Evolutionary conservation across 73 alveolate species (phyloP).

Genomic region (Urostyla sp.): DNA sequence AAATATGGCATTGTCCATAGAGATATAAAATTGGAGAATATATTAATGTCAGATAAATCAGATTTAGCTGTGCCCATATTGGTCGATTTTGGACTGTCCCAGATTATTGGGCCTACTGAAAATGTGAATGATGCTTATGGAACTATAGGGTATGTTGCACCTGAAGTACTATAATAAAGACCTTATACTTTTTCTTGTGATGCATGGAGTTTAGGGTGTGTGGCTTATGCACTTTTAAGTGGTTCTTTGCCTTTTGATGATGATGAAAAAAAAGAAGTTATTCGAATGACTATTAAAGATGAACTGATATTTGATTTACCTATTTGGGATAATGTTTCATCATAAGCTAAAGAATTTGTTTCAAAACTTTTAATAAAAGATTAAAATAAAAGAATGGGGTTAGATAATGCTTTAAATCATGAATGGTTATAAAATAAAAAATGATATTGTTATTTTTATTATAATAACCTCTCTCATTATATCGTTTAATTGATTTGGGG

Average conservation of each 20-base stretch:
- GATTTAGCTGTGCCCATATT: constrained; percentile 45
- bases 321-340: constrained; percentile 31
- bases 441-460: too few species aligned
- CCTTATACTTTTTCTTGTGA: constrained; percentile 56
- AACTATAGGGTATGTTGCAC: constrained; percentile 74
- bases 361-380: constrained; percentile 29
- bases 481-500: too few species aligned
- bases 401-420: constrained; percentile 38
- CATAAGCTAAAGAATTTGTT: constrained; percentile 43
- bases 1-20: constrained; percentile 77
- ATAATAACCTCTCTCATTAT: too few species aligned
- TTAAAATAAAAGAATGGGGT: constrained; percentile 32
- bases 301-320: constrained; percentile 41
- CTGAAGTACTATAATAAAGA: constrained; percentile 60
- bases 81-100: constrained; percentile 70
- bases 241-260: constrained; percentile 54
- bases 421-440: too few species aligned
- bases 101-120: constrained; percentile 43
- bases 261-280: constrained; percentile 23
- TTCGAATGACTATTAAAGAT: constrained; percentile 47
- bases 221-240: constrained; percentile 32
- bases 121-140: constrained; percentile 60
- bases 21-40: constrained; percentile 80
- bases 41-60: constrained; percentile 59
- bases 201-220: constrained; percentile 47